Conservation (phyloP, 805 yeast genomes). For the Yarrowia keelungensis region DNA sequence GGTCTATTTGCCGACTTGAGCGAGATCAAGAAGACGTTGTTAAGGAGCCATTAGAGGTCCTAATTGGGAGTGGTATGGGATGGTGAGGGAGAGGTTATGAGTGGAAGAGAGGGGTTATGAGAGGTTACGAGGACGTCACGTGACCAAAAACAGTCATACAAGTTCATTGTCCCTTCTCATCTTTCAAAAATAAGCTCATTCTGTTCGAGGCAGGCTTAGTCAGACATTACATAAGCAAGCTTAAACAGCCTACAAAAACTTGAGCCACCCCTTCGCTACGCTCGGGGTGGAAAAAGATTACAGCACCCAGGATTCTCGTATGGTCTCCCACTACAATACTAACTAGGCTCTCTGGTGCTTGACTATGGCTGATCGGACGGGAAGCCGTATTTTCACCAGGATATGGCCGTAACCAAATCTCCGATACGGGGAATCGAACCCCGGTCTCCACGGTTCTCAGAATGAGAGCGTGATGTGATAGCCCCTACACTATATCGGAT, state of each 20-base stretch:
- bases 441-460: conserved; percentile 39
- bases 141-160: background rate
- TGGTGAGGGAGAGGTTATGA: background rate
- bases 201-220: no score
- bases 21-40: no score
- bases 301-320: conserved; percentile 36
- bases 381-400: conserved; percentile 36
- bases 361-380: conserved; percentile 37
- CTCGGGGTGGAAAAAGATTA: conserved; percentile 5
- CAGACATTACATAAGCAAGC: no score
- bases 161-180: no score
- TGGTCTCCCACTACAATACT: conserved; percentile 36
- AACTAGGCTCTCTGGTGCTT: conserved; percentile 36
- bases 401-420: conserved; percentile 25
- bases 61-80: background rate
- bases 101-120: background rate
- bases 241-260: no score
- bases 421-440: conserved; percentile 40
- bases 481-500: conserved; percentile 39
- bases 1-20: conserved; percentile 1
- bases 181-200: no score
- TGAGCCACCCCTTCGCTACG: background rate
- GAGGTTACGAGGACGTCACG: background rate
- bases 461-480: conserved; percentile 38
- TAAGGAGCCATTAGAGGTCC: background rate